Percentiles rank a stretch among this genome's conserved stretches.
phyloP scores from a whole-genome alignment of 495 filamentous ascomycete species.

The Neurospora sp. region DNA sequence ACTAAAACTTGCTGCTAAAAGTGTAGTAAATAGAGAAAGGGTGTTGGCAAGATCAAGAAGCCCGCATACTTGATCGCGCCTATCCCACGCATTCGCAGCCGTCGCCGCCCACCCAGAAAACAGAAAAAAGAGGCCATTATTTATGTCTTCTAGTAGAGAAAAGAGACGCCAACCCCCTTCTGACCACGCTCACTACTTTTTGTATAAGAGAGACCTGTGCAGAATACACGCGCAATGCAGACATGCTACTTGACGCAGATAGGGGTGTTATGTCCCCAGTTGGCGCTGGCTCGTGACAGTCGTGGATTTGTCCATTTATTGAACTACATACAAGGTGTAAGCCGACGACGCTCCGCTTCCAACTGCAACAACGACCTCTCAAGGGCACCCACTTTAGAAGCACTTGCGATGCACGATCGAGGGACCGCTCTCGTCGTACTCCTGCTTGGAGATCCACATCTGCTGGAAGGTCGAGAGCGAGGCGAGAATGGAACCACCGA shows the following conservation, averaged over 20 bases:
- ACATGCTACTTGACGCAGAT: constrained; percentile 22
- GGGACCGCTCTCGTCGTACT: constrained; percentile 99
- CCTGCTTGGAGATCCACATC: constrained; percentile 99
- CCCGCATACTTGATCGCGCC: constrained; percentile 36
- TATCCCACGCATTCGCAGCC: constrained; percentile 24
- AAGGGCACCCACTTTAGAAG: constrained; percentile 67
- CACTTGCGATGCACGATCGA: constrained; percentile 99
- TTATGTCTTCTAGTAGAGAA: constrained; percentile 30
- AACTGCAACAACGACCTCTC: background rate
- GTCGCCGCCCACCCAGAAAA: constrained; percentile 29
- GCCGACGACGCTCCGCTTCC: background rate
- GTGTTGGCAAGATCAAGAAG: background rate
- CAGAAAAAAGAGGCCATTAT: constrained; percentile 21
- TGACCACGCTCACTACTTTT: constrained; percentile 40
- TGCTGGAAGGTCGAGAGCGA: constrained; percentile 99
- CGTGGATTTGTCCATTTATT: constrained; percentile 13
- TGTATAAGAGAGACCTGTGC: constrained; percentile 37
- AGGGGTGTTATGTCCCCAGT: constrained; percentile 21
- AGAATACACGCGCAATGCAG: constrained; percentile 34
- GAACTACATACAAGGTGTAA: constrained; percentile 1
- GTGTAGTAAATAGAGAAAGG: background rate
- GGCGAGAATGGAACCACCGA: constrained; percentile 98
- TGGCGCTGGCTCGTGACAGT: constrained; percentile 25
- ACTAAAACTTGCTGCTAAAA: background rate
- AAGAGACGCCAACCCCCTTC: constrained; percentile 35